These are phyloP conservation scores for Sisymbrium altissimum DNA, from an alignment of 345 rosid species.

Conservation along the genomic window DNA sequence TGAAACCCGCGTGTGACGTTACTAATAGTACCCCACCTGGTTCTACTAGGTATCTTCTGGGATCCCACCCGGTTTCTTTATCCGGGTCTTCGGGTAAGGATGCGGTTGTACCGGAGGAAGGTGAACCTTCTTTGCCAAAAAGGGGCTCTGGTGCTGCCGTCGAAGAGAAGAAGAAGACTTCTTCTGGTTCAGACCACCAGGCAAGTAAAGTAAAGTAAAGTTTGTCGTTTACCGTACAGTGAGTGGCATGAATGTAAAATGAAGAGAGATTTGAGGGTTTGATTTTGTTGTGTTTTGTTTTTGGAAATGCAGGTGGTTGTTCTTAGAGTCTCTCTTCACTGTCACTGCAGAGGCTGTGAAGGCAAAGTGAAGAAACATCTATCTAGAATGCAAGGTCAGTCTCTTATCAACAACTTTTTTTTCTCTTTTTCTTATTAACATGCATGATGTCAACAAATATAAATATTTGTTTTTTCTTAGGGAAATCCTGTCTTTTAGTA, in stretches of 20 bases:
- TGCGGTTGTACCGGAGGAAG: conserved; percentile 27
- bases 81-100: conserved; percentile 46
- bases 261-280: not conserved
- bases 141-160: not conserved
- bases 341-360: conserved; percentile 77
- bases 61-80: conserved; percentile 37
- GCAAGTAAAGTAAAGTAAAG: conserved; percentile 21
- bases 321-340: conserved; percentile 76
- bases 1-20: conserved; percentile 26
- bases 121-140: conserved; percentile 11
- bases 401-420: not conserved
- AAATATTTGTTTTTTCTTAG: too few species aligned
- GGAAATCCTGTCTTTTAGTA: not conserved
- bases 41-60: conserved; percentile 64
- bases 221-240: conserved; percentile 11
- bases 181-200: conserved; percentile 28
- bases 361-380: conserved; percentile 87
- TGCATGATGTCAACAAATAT: not conserved
- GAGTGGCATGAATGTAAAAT: conserved; percentile 26
- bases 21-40: conserved; percentile 51
- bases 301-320: conserved; percentile 66
- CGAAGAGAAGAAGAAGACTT: conserved; percentile 18
- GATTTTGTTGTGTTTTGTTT: not conserved
- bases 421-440: not conserved
- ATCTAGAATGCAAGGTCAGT: conserved; percentile 87